Percentiles rank a stretch among this genome's conserved stretches.
These are phyloP conservation scores for Pythium apleroticum DNA, from an alignment of 352 stramenopile genomes.

Conservation along the genomic window DNA sequence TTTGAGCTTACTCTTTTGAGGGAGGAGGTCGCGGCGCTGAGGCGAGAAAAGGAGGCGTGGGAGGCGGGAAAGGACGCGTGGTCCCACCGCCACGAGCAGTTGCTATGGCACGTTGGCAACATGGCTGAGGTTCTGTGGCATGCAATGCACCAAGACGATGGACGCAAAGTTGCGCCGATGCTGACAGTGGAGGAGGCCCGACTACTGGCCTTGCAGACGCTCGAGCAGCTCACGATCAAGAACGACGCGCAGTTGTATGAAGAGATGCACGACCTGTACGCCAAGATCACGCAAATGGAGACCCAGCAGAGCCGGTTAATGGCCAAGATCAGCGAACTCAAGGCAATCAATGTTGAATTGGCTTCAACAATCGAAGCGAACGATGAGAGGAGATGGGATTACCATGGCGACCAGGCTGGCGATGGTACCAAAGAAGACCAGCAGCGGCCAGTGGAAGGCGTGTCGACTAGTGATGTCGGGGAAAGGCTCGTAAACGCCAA, in stretches of 20 bases:
- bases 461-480: neutral
- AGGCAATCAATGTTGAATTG: conserved; percentile 16
- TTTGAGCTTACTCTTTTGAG: conserved; percentile 17
- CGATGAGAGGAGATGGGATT: neutral
- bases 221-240: conserved; percentile 21
- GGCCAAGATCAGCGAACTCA: conserved; percentile 20
- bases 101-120: conserved; percentile 27
- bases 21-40: conserved; percentile 12
- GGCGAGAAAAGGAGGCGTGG: conserved; percentile 13
- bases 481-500: no score
- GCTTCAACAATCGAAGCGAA: neutral
- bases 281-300: conserved; percentile 25
- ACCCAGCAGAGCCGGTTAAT: conserved; percentile 15
- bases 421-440: neutral
- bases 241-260: conserved; percentile 28
- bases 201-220: conserved; percentile 22
- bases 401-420: neutral
- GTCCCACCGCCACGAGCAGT: conserved; percentile 12
- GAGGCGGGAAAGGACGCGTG: conserved; percentile 8
- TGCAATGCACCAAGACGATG: neutral
- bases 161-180: neutral
- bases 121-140: conserved; percentile 29
- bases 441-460: neutral
- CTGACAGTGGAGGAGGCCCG: conserved; percentile 19
- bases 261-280: conserved; percentile 36